Evolutionary conservation across 225 moss, liverwort and hornwort species (phyloP).

Genomic region (Pseudisothecium myosuroides): DNA sequence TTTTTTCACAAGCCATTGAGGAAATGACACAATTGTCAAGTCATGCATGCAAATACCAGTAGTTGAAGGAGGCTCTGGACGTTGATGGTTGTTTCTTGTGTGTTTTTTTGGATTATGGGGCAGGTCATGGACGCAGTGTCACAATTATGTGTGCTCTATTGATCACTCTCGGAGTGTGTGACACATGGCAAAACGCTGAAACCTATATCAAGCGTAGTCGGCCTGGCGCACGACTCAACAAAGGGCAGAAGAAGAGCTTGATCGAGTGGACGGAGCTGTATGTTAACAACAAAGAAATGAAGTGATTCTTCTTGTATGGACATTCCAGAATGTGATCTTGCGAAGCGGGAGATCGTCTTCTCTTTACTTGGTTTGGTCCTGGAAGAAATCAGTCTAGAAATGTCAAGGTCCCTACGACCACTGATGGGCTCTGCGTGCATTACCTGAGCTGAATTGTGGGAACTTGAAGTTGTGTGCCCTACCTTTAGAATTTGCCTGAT

Average conservation of each 20-base stretch:
- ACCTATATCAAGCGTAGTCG: slow-evolving; percentile 34
- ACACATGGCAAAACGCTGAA: slow-evolving; percentile 67
- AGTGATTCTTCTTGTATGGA: not conserved
- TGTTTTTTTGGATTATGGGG: not conserved
- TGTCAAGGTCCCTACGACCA: not conserved
- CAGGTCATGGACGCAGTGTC: slow-evolving; percentile 95
- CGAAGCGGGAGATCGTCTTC: not conserved
- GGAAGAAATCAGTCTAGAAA: not conserved
- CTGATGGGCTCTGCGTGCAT: not conserved
- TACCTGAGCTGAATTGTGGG: not conserved
- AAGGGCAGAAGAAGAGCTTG: slow-evolving; percentile 54
- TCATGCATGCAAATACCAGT: not conserved
- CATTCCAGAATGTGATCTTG: not conserved
- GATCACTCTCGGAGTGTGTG: slow-evolving; percentile 54
- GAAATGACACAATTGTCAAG: not conserved
- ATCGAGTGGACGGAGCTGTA: slow-evolving; percentile 53
- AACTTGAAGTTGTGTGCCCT: not conserved
- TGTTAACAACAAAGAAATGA: not conserved
- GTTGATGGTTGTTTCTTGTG: not conserved
- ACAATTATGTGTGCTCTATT: slow-evolving; percentile 83
- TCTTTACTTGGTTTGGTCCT: not conserved
- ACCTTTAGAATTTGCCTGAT: not conserved
- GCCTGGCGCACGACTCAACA: slow-evolving; percentile 66
- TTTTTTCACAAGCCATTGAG: not conserved
- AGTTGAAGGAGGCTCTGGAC: not conserved